Conservation (phyloP, 192 early-diverging fungal genomes). For the Coemansia sp. region DNA sequence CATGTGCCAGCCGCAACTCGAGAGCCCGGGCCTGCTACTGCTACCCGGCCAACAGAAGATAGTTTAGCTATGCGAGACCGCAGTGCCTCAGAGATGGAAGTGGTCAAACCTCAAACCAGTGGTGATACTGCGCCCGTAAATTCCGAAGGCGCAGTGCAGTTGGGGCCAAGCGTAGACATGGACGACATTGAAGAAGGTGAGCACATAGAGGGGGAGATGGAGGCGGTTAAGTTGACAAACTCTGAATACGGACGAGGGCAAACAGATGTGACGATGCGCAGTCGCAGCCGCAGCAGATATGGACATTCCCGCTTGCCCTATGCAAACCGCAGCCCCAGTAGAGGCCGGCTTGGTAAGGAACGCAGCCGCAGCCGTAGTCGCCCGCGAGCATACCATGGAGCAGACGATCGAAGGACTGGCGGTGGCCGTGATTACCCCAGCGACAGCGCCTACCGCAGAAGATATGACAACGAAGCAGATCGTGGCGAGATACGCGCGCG, state of each 20-base stretch:
- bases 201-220: slow-evolving; percentile 32
- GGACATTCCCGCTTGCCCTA: not conserved
- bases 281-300: slow-evolving; percentile 10
- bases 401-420: slow-evolving; percentile 5
- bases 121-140: not conserved
- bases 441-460: slow-evolving; percentile 16
- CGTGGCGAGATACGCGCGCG: slow-evolving; percentile 23
- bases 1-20: not conserved
- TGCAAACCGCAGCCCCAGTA: slow-evolving; percentile 6
- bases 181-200: slow-evolving; percentile 51
- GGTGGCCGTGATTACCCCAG: slow-evolving; percentile 17
- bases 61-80: not conserved
- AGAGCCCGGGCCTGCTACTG: not conserved
- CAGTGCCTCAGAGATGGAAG: not conserved
- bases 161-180: slow-evolving; percentile 4
- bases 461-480: slow-evolving; percentile 24
- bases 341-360: not conserved
- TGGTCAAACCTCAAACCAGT: not conserved
- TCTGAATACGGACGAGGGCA: not conserved
- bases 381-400: slow-evolving; percentile 7
- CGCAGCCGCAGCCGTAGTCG: slow-evolving; percentile 17
- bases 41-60: not conserved
- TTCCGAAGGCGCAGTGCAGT: not conserved
- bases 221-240: not conserved
- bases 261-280: slow-evolving; percentile 1